Percentiles rank a stretch among this genome's conserved stretches.
These are phyloP conservation scores for Penicillium diatomitis DNA, from an alignment of 495 filamentous ascomycete species.

Conservation along the genomic window DNA sequence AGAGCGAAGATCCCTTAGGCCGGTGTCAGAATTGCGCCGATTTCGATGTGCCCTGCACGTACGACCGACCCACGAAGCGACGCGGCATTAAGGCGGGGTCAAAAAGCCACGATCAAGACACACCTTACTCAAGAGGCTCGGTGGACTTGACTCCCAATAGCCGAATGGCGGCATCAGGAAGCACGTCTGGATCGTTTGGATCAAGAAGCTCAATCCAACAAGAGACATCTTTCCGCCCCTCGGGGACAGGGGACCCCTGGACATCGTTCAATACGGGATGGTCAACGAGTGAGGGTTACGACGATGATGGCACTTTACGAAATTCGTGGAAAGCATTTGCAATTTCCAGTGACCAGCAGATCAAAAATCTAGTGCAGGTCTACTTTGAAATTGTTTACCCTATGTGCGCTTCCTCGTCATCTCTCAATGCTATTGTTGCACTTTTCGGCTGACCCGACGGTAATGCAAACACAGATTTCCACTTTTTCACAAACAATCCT, in stretches of 20 bases:
- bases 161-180: constrained; percentile 1
- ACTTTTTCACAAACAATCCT: constrained; percentile 37
- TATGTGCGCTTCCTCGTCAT: constrained; percentile 10
- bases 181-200: constrained; percentile 10
- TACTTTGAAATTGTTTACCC: constrained; percentile 38
- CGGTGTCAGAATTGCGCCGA: constrained; percentile 44
- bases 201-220: constrained; percentile 15
- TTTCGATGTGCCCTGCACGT: constrained; percentile 68
- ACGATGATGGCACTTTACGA: constrained; percentile 17
- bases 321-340: constrained; percentile 27
- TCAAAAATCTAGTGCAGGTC: constrained; percentile 28
- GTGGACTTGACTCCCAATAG: constrained; percentile 1
- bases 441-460: too few relatives aligned
- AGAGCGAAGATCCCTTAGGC: constrained; percentile 15
- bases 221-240: constrained; percentile 9
- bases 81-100: constrained; percentile 42
- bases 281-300: constrained; percentile 14
- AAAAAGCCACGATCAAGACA: constrained; percentile 5
- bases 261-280: constrained; percentile 13
- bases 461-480: constrained; percentile 26
- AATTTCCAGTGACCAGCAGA: constrained; percentile 19
- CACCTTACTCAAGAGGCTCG: neutral
- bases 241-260: constrained; percentile 16
- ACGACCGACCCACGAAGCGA: constrained; percentile 57
- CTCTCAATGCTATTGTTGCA: too few relatives aligned